Conservation (phyloP, 1,284 basidiomycete genomes). For the Sphaerobolus stellatus region DNA sequence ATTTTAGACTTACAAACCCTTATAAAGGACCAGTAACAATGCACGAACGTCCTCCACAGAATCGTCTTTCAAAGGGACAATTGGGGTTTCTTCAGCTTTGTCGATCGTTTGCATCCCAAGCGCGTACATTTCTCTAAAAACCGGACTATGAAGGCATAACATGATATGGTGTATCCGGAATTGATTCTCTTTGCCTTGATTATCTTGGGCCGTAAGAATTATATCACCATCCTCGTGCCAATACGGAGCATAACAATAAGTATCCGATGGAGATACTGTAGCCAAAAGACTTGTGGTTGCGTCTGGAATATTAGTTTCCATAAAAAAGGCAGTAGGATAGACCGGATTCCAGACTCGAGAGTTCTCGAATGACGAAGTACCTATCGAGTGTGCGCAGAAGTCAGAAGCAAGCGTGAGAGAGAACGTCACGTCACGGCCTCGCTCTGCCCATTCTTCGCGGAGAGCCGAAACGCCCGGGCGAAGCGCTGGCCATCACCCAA, state of each 20-base stretch:
- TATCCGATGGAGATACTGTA: too few species aligned
- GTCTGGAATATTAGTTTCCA: too few species aligned
- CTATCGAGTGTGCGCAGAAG: too few species aligned
- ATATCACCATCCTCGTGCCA: conserved; percentile 3
- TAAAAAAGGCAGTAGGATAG: too few species aligned
- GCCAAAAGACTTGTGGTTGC: too few species aligned
- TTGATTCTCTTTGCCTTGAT: neutral
- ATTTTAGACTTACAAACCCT: neutral
- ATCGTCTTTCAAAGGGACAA: conserved; percentile 1
- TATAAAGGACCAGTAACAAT: neutral
- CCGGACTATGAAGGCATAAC: neutral
- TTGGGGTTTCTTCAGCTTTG: neutral
- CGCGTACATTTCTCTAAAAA: neutral
- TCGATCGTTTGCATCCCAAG: neutral
- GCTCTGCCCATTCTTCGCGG: too few species aligned
- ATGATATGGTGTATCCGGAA: neutral
- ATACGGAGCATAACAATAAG: neutral
- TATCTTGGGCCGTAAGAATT: neutral
- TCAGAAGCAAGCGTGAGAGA: too few species aligned
- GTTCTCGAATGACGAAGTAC: too few species aligned
- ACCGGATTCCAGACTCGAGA: too few species aligned
- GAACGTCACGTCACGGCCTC: too few species aligned
- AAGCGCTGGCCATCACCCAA: too few species aligned
- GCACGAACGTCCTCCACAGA: conserved; percentile 1
- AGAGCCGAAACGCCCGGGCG: too few species aligned